A percentile compares a stretch with the other conserved stretches of the same genome.
Conservation (phyloP, 2,329 filamentous ascomycete genomes). For the Aspergillus fumigatiaffinis region DNA sequence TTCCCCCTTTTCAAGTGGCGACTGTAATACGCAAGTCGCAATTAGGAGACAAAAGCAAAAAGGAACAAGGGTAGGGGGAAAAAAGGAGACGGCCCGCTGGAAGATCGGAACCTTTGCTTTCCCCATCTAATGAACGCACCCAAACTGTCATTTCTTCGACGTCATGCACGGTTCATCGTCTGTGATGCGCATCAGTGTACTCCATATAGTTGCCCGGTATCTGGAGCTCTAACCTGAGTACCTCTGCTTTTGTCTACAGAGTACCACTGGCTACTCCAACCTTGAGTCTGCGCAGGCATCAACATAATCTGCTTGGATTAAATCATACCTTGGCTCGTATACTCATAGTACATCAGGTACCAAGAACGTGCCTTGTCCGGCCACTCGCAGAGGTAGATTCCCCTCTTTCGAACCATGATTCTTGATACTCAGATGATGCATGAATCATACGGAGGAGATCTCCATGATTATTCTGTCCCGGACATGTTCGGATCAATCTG, state of each 20-base stretch:
- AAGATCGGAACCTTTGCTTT: slow-evolving; percentile 3
- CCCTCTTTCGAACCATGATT: not conserved
- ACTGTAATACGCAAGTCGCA: not conserved
- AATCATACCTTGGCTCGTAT: not conserved
- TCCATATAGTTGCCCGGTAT: not conserved
- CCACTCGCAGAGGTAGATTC: not conserved
- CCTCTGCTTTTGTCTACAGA: too few species aligned
- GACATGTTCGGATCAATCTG: not conserved
- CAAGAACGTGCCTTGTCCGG: not conserved
- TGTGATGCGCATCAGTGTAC: not conserved
- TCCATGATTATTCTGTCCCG: not conserved
- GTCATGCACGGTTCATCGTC: slow-evolving; percentile 21
- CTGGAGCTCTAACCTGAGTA: not conserved
- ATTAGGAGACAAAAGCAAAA: not conserved
- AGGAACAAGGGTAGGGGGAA: not conserved
- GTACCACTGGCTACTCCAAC: not conserved
- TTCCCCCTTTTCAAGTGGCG: slow-evolving; percentile 1
- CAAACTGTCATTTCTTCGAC: slow-evolving; percentile 7
- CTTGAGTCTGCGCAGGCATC: not conserved
- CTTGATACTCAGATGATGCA: not conserved
- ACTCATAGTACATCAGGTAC: not conserved
- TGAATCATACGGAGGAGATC: not conserved
- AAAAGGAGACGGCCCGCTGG: slow-evolving; percentile 10
- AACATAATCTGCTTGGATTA: not conserved
- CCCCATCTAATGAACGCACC: slow-evolving; percentile 2